Base-by-base conservation (phyloP, 2,329 filamentous ascomycete genomes). In the Aspergillus novofumigatus region DNA sequence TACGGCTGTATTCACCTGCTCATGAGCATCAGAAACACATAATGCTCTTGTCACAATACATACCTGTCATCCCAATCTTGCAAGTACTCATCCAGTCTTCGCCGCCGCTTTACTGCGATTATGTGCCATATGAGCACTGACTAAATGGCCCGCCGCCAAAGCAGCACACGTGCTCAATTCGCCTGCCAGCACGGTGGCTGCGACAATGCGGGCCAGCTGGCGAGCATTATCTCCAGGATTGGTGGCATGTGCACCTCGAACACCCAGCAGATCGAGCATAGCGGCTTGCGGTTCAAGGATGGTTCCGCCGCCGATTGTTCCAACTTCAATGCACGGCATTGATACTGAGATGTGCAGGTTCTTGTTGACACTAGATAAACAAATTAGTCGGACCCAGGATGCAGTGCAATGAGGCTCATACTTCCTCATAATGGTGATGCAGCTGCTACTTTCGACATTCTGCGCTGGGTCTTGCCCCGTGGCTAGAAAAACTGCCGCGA, bases 391-490 rank as follows among this genome's bases (percentile, higher is more conserved):
- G 68, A 11, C 38, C 38, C 59, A 64, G 55, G 58, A 56, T 41
- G 51, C 25, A 9, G 25, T 25, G 21, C 6, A 25, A 11, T 8
- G n/a, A 20, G n/a, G 47, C 35, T 86, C 91, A 85, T 83, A 97
- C 93, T 97, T 99, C 79, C 91, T 95, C 94, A 99, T 99, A 58
- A 96, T 90, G 26, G 93, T 97, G 68, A 99, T 99, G 77, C 94
- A 99, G 78, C 96, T 97, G 71, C 88, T 86, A 74, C 91, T 96
- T 81, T 99, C 94, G 4, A 99, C 92, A 62, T 96, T 93, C 79
- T 99, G 94, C 11, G 94, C 94, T 17, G 94, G 94, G 78, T 99
- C 94, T 75, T 99, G 94, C 55, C 94, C 94, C 17, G 93, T 97
- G 44, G 94, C 94, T 53, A 99, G 78, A 83, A 94, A 99, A 56